A percentile compares a stretch with the other conserved stretches of the same genome.
These are phyloP conservation scores for Pleurotus ostreatus DNA, from an alignment of 768 basidiomycete genomes.

Conservation along the genomic window DNA sequence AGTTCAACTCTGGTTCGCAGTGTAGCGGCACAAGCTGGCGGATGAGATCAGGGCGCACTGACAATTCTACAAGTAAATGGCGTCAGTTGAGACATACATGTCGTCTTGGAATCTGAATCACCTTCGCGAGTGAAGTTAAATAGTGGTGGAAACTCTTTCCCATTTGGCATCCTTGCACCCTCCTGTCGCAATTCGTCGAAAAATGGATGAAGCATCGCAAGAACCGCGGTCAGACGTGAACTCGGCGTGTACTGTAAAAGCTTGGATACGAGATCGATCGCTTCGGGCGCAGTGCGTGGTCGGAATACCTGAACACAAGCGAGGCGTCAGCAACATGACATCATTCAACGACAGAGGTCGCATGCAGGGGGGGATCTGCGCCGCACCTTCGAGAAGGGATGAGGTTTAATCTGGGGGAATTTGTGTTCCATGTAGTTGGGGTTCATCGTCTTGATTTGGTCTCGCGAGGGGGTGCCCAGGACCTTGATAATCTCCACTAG, in stretches of 20 bases:
- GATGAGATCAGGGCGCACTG: slow-evolving; percentile 92
- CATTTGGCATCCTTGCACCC: slow-evolving; percentile 93
- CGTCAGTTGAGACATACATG: not conserved
- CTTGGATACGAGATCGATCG: slow-evolving; percentile 93
- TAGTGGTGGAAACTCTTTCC: slow-evolving; percentile 89
- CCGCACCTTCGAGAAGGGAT: slow-evolving; percentile 92
- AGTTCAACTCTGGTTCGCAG: slow-evolving; percentile 85
- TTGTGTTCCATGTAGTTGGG: slow-evolving; percentile 99
- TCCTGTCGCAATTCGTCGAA: slow-evolving; percentile 93
- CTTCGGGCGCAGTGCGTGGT: slow-evolving; percentile 92
- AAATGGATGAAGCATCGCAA: slow-evolving; percentile 93
- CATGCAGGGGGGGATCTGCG: not conserved
- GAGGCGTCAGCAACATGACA: slow-evolving; percentile 11
- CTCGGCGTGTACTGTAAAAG: slow-evolving; percentile 96
- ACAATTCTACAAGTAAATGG: slow-evolving; percentile 64
- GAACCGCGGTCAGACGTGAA: slow-evolving; percentile 82
- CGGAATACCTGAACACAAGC: slow-evolving; percentile 79
- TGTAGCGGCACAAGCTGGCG: slow-evolving; percentile 86
- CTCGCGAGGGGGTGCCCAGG: slow-evolving; percentile 94
- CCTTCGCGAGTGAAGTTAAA: slow-evolving; percentile 97
- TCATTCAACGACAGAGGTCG: not conserved
- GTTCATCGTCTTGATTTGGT: slow-evolving; percentile 99
- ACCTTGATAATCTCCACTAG: slow-evolving; percentile 99
- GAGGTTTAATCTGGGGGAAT: slow-evolving; percentile 99
- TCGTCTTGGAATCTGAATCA: slow-evolving; percentile 34